These are phyloP conservation scores for Pilaira anomala DNA, from an alignment of 192 early-diverging fungal species.

Conservation along the genomic window DNA sequence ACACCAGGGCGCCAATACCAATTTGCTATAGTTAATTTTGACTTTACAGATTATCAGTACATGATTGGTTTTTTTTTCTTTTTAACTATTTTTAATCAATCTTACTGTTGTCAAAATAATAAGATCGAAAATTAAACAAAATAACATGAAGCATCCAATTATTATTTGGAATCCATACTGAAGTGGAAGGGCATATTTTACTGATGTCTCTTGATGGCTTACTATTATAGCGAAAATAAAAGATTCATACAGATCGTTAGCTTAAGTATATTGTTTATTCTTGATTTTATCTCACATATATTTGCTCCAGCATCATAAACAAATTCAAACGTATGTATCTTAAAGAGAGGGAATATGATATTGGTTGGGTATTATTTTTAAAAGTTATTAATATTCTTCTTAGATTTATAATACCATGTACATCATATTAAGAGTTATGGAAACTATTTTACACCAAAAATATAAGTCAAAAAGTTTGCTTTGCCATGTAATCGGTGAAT, in stretches of 20 bases:
- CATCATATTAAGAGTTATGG: constrained; percentile 4
- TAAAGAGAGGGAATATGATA: not conserved
- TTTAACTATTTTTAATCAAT: not conserved
- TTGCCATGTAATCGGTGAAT: not conserved
- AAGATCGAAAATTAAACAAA: constrained; percentile 22
- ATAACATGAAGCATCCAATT: constrained; percentile 7
- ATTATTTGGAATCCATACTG: not conserved
- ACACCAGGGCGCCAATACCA: constrained; percentile 27
- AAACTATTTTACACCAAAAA: constrained; percentile 10
- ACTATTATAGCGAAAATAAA: not conserved
- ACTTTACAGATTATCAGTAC: not conserved
- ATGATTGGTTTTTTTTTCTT: not conserved
- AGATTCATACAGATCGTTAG: too few species aligned
- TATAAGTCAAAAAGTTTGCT: not conserved
- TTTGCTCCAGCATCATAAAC: constrained; percentile 12
- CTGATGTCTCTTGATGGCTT: not conserved
- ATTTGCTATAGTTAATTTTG: constrained; percentile 18
- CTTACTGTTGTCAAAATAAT: constrained; percentile 23
- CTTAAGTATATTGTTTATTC: too few species aligned
- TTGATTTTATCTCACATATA: not conserved
- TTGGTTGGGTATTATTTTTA: not conserved
- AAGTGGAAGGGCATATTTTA: constrained; percentile 1
- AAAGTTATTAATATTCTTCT: too few species aligned
- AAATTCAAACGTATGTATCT: constrained; percentile 15
- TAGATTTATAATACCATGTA: too few species aligned